These are phyloP conservation scores for Tulasnella sp. DNA, from an alignment of 768 basidiomycete genomes.

Conservation along the genomic window DNA sequence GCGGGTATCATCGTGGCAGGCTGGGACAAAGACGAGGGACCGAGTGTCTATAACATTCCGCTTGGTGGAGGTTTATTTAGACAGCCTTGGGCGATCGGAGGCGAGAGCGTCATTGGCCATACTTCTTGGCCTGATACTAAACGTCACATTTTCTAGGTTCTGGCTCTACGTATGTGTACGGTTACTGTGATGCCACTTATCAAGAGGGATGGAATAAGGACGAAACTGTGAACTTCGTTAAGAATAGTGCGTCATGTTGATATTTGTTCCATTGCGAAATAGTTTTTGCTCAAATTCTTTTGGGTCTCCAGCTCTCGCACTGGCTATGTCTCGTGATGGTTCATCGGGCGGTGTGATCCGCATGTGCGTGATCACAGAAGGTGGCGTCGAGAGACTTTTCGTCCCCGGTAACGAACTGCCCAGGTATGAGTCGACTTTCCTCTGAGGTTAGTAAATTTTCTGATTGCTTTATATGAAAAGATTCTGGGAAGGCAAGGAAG, in stretches of 20 bases:
- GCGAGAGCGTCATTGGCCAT: conserved; percentile 33
- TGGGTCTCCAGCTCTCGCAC: conserved; percentile 55
- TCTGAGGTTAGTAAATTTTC: no score
- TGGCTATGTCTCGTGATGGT: conserved; percentile 97
- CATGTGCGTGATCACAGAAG: conserved; percentile 93
- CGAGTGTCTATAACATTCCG: conserved; percentile 94
- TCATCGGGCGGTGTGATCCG: conserved; percentile 96
- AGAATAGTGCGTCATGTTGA: conserved; percentile 82
- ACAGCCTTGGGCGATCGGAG: conserved; percentile 98
- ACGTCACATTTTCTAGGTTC: conserved; percentile 45
- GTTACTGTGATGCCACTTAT: conserved; percentile 98
- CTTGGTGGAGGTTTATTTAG: conserved; percentile 94
- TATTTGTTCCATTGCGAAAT: neutral
- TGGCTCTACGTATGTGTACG: conserved; percentile 96
- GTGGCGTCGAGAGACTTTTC: conserved; percentile 83
- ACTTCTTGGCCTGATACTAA: neutral
- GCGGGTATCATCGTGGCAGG: conserved; percentile 98
- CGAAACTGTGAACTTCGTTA: conserved; percentile 88
- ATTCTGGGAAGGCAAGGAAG: conserved; percentile 82
- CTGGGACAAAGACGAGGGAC: conserved; percentile 87
- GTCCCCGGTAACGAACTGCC: conserved; percentile 85
- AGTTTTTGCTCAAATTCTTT: neutral
- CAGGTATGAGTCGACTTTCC: conserved; percentile 28
- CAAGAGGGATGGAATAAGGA: conserved; percentile 83
- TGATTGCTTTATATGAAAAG: neutral